phyloP scores from a whole-genome alignment of 371 early-diverging fungal genomes.

The Rhizopus sp. region DNA sequence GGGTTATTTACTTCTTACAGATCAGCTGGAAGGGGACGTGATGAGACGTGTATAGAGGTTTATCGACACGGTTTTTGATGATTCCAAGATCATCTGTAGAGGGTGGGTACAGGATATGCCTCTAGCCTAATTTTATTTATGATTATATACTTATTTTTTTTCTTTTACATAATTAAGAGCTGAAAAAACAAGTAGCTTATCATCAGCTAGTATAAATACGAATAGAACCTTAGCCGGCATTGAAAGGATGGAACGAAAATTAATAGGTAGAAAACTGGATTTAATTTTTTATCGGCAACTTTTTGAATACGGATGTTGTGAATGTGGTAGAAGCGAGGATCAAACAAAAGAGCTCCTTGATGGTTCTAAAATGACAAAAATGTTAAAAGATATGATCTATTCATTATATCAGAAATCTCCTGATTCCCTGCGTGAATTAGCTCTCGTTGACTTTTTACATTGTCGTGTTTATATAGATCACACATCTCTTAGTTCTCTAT shows the following conservation, averaged over 20 bases:
- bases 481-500: too few species aligned
- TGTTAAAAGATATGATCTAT: slow-evolving; percentile 18
- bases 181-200: slow-evolving; percentile 22
- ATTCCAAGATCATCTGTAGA: slow-evolving; percentile 21
- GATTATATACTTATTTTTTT: slow-evolving; percentile 21
- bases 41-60: slow-evolving; percentile 21
- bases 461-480: too few species aligned
- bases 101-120: slow-evolving; percentile 17
- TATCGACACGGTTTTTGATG: slow-evolving; percentile 22
- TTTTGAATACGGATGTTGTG: slow-evolving; percentile 16
- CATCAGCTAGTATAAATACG: slow-evolving; percentile 19
- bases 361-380: slow-evolving; percentile 19
- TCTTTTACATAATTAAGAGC: slow-evolving; percentile 16
- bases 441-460: slow-evolving; percentile 17
- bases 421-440: slow-evolving; percentile 12
- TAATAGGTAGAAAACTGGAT: slow-evolving; percentile 14
- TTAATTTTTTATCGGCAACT: slow-evolving; percentile 13
- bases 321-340: slow-evolving; percentile 16
- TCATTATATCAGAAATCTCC: slow-evolving; percentile 11
- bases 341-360: slow-evolving; percentile 17
- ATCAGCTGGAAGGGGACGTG: slow-evolving; percentile 23
- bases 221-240: slow-evolving; percentile 15
- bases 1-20: slow-evolving; percentile 22
- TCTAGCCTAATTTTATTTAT: slow-evolving; percentile 21
- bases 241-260: slow-evolving; percentile 11